A percentile compares a stretch with the other conserved stretches of the same genome.
Conservation (phyloP, 73 alveolate species). For the Paramecium caudatum region DNA sequence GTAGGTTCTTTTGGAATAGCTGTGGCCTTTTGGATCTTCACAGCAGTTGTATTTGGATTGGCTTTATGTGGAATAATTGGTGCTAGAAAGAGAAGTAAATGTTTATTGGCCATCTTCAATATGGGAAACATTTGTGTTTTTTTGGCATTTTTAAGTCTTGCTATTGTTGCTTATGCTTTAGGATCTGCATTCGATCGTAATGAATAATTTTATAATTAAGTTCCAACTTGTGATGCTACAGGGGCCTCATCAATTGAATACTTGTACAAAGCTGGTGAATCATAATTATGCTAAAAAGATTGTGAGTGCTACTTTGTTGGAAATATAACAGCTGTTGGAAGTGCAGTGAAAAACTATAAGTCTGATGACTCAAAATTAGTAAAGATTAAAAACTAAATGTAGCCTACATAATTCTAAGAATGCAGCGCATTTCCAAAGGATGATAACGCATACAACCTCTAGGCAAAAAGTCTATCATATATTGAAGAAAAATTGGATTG, state of each 20-base stretch:
- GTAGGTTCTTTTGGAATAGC: not conserved
- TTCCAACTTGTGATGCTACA: too few relatives aligned
- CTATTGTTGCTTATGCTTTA: not conserved
- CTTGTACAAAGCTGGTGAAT: not conserved
- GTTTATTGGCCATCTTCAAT: not conserved
- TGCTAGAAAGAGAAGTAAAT: not conserved
- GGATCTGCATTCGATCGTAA: not conserved
- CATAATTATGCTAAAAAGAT: too few relatives aligned
- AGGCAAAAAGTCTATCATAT: not conserved
- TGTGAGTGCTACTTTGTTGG: not conserved
- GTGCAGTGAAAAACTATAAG: not conserved
- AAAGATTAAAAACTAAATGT: not conserved
- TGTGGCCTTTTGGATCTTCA: not conserved
- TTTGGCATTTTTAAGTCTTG: not conserved
- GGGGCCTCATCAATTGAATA: not conserved
- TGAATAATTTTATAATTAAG: too few relatives aligned
- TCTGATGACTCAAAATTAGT: not conserved
- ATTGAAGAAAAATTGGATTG: slow-evolving; percentile 10
- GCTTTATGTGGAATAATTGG: slow-evolving; percentile 25
- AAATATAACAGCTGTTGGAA: not conserved
- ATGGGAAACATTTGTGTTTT: slow-evolving; percentile 23
- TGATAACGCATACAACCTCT: not conserved
- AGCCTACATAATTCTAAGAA: not conserved
- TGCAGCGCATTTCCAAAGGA: not conserved
- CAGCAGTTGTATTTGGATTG: not conserved